Base-by-base conservation (phyloP, 2,329 filamentous ascomycete species). In the Xylaria sp. region DNA sequence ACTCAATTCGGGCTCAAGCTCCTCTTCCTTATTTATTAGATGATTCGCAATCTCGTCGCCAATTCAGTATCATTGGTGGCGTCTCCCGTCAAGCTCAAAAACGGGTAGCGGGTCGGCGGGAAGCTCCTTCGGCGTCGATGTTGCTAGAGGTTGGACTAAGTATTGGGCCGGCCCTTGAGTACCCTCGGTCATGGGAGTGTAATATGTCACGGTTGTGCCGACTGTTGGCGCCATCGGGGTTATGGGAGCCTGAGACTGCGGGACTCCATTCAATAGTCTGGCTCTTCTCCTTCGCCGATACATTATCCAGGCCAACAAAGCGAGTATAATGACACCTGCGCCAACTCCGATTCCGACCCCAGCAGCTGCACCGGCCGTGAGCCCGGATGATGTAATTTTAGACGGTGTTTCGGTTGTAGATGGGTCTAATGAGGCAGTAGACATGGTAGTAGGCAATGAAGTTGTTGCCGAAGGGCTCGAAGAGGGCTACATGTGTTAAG, bases 231-330 rank as follows among this genome's bases (percentile, higher is more conserved):
- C 54, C 23, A 43, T 25, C 3, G 49, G 60, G 28, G 60, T 18
- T 20, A 9, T 9, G n/a, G 43, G 6, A 8, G 15, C 6, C 7
- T 15, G n/a, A 20, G 20, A 28, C 18, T 61, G 33, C 10, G 57
- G 18, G 1, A 13, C 54, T 39, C 59, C 31, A 15, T 36, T 20
- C 20, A 43, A 43, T 25, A 5, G 18, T 28, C 6, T 46, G 13
- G 55, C 5, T n/a, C 25, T 43, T 55, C 13, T 66, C 46, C 51
- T 69, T 28, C 71, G 69, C 18, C 71, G 69, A 36, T 52, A 70
- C 9, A 68, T 23, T 12, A 66, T 41, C 71, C 71, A 72, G 12
- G 23, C 54, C 7, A 67, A 7, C 10, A 70, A 33, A n/a, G 28
- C 64, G 33, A 73, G 58, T 10, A 70, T n/a, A 4, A 70, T 49